Percentiles rank a stretch among this genome's conserved stretches.
These are phyloP conservation scores for Astrothelium macrocarpum DNA, from an alignment of 495 filamentous ascomycete species.

Conservation along the genomic window DNA sequence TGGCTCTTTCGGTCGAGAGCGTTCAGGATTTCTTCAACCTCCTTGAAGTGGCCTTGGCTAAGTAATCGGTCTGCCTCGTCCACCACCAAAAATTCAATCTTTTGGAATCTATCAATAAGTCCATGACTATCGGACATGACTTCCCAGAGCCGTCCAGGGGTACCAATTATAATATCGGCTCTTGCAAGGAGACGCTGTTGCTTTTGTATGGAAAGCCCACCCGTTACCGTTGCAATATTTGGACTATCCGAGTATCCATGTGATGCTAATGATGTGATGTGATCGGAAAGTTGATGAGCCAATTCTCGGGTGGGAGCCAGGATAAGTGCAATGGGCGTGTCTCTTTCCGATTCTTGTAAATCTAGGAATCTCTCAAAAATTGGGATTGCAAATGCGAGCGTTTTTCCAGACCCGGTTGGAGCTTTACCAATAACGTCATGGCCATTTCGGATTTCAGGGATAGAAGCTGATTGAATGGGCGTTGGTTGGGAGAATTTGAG, in stretches of 20 bases:
- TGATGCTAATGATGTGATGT: constrained; percentile 62
- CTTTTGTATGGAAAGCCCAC: constrained; percentile 85
- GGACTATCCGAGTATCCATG: constrained; percentile 47
- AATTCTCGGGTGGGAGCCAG: constrained; percentile 88
- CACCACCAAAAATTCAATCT: constrained; percentile 72
- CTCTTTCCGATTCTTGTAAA: constrained; percentile 27
- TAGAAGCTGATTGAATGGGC: constrained; percentile 62
- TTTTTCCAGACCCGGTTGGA: constrained; percentile 76
- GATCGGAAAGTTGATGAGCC: constrained; percentile 77
- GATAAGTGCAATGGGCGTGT: constrained; percentile 68
- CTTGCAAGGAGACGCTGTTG: constrained; percentile 66
- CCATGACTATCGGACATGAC: constrained; percentile 61
- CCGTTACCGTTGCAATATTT: constrained; percentile 73
- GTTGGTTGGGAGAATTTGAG: constrained; percentile 73
- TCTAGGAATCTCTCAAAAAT: constrained; percentile 58
- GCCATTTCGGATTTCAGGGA: constrained; percentile 65
- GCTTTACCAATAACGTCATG: constrained; percentile 76
- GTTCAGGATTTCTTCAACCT: constrained; percentile 73
- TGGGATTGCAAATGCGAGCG: constrained; percentile 71
- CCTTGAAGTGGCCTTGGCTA: constrained; percentile 90
- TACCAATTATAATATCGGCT: constrained; percentile 84
- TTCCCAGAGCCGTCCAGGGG: constrained; percentile 90
- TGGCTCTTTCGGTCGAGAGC: constrained; percentile 54
- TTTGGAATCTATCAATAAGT: constrained; percentile 52
- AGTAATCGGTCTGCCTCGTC: constrained; percentile 92